phyloP scores from a whole-genome alignment of 2,329 filamentous ascomycete species.

The Cladophialophora bantiana region DNA sequence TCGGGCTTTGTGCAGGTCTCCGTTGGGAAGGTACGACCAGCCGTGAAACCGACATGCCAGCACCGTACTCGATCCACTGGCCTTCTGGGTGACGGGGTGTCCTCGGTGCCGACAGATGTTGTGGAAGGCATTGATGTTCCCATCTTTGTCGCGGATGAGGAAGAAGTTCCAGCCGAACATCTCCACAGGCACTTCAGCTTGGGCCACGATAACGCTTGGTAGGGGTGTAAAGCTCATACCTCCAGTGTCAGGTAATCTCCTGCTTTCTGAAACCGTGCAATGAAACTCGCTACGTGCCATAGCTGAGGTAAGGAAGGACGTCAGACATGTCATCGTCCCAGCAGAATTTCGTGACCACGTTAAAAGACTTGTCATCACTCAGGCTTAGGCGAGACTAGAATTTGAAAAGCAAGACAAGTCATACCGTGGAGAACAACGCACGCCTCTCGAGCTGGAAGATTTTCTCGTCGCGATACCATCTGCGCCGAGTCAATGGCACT shows the following conservation, averaged over 20 bases:
- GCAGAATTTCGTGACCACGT: background rate
- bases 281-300: conserved; percentile 37
- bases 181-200: conserved; percentile 12
- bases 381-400: background rate
- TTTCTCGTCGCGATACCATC: conserved; percentile 38
- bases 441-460: conserved; percentile 36
- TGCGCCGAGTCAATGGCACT: background rate
- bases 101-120: conserved; percentile 69
- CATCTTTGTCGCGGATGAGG: conserved; percentile 58
- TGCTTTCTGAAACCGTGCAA: conserved; percentile 31
- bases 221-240: conserved; percentile 11
- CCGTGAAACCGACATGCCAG: conserved; percentile 68
- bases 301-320: conserved; percentile 22
- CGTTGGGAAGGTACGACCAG: conserved; percentile 66
- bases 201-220: background rate
- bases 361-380: background rate
- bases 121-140: conserved; percentile 66
- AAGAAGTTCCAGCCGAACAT: conserved; percentile 62
- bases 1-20: conserved; percentile 66
- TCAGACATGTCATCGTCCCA: background rate
- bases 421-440: conserved; percentile 34
- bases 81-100: conserved; percentile 57
- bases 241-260: conserved; percentile 36
- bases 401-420: background rate
- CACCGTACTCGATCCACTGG: conserved; percentile 47